A percentile compares a stretch with the other conserved stretches of the same genome.
Conservation (phyloP, 768 basidiomycete species). For the Termitomyces sp. region DNA sequence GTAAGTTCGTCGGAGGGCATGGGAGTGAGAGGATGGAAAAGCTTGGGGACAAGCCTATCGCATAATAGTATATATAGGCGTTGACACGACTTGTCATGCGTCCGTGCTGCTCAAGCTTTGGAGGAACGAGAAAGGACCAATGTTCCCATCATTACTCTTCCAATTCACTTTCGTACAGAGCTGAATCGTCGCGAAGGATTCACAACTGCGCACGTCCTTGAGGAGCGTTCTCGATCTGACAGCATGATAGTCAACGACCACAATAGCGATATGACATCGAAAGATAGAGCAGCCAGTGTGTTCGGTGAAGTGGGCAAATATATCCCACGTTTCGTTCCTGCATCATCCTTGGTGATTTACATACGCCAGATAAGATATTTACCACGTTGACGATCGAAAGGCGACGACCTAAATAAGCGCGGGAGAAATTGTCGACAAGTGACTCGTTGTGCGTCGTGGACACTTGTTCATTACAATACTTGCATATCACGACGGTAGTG, state of each 20-base stretch:
- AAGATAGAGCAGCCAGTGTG: no score
- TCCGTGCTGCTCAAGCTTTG: background rate
- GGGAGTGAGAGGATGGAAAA: background rate
- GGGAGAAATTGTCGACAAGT: no score
- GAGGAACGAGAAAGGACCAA: background rate
- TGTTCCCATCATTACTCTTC: background rate
- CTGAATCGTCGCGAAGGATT: no score
- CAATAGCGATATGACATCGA: background rate
- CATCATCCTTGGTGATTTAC: no score
- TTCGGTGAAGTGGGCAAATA: background rate
- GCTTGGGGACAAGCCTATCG: background rate
- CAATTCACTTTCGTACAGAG: background rate
- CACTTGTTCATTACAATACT: no score
- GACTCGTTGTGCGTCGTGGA: no score
- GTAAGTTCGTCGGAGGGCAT: slow-evolving; percentile 19
- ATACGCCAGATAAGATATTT: no score
- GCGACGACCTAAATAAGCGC: no score
- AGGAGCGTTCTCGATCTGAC: no score
- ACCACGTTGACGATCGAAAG: no score
- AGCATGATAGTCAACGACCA: background rate
- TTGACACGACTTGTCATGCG: background rate
- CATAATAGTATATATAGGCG: background rate
- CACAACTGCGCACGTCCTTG: no score
- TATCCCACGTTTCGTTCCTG: background rate
- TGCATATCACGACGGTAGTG: no score